Base-by-base conservation (phyloP, 805 yeast genomes). In the Wickerhamomyces silvicola region DNA sequence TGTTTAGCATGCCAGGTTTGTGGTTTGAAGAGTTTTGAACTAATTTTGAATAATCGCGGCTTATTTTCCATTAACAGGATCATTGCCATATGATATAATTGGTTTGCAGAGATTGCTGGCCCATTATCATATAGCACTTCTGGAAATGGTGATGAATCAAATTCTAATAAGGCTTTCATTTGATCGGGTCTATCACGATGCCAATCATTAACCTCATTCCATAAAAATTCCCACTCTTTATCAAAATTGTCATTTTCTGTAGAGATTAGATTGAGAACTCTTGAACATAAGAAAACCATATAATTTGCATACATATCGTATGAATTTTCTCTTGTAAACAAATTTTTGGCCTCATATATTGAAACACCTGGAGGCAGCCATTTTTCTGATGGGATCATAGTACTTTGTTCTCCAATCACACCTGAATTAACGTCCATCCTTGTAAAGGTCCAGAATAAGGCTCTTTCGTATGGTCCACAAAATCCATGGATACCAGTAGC, bases 381-480 rank as follows among this genome's bases (percentile, higher is more conserved):
- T 31, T 45, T 35, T 17, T 52, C 55, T 2, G 59, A 42, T 4
- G 56, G 58, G 12, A 61, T 51, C 32, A 62, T 52, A 0, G 69
- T 61, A 2, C 52, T 42, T 30, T 57, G 52, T 32, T 62, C 66
- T 11, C 62, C 63, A 24, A 62, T 55, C 6, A 47, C 57, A 22
- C 53, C 59, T 32, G 57, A 56, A 29, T 59, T 58, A 7, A 64
- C 52, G 38, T 66, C 72, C 56, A 64, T 52, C 16, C 68, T 44
- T 2, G 63, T 64, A 45, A 64, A 62, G 29, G 60, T 57, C 72
- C 72, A 68, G 35, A 68, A 64, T 27, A 66, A 43, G 0, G 64
- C 59, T 34, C 66, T 42, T 28, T 60, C 61, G 14, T 64, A 48
- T 14, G 37, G 40, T 18, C 53, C 48, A 24, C 62, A 48, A 27